Evolutionary conservation across 2,329 filamentous ascomycete species (phyloP).

Genomic region (Xylariaceae sp.): DNA sequence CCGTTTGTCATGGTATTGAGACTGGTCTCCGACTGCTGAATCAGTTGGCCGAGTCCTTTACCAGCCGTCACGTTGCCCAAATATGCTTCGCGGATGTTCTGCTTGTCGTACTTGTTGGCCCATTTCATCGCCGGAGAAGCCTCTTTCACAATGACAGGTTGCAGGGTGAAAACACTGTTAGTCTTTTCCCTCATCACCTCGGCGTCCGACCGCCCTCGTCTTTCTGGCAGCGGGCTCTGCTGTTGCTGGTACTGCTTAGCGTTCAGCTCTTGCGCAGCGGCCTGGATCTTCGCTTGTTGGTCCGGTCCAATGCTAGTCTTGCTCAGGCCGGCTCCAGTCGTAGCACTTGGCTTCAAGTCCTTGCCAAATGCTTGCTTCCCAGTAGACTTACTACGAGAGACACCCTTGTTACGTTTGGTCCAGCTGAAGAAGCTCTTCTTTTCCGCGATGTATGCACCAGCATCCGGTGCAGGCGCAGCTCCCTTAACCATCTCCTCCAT

Average conservation of each 20-base stretch:
- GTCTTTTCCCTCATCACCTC: slow-evolving; percentile 66
- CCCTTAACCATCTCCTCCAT: slow-evolving; percentile 97
- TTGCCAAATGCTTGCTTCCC: slow-evolving; percentile 54
- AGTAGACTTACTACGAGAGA: slow-evolving; percentile 66
- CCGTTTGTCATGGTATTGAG: slow-evolving; percentile 24
- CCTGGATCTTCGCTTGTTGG: slow-evolving; percentile 89
- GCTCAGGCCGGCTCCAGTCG: slow-evolving; percentile 46
- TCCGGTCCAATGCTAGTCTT: slow-evolving; percentile 85
- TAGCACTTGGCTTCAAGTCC: slow-evolving; percentile 35
- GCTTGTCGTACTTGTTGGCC: slow-evolving; percentile 92
- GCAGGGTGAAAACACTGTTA: slow-evolving; percentile 83
- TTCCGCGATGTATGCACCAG: slow-evolving; percentile 85
- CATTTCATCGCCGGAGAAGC: slow-evolving; percentile 94
- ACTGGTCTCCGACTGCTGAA: slow-evolving; percentile 40
- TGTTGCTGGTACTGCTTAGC: slow-evolving; percentile 57
- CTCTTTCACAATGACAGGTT: slow-evolving; percentile 78
- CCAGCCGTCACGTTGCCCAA: slow-evolving; percentile 70
- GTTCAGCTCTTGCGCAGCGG: slow-evolving; percentile 80
- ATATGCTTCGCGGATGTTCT: slow-evolving; percentile 81
- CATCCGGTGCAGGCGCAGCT: slow-evolving; percentile 77
- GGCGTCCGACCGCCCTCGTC: slow-evolving; percentile 52
- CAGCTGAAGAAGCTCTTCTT: slow-evolving; percentile 95
- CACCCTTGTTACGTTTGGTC: slow-evolving; percentile 60
- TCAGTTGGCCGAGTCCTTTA: slow-evolving; percentile 52
- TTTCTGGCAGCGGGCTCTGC: slow-evolving; percentile 35